A percentile compares a stretch with the other conserved stretches of the same genome.
These are phyloP conservation scores for Termitomyces heimii DNA, from an alignment of 768 basidiomycete genomes.

Conservation along the genomic window DNA sequence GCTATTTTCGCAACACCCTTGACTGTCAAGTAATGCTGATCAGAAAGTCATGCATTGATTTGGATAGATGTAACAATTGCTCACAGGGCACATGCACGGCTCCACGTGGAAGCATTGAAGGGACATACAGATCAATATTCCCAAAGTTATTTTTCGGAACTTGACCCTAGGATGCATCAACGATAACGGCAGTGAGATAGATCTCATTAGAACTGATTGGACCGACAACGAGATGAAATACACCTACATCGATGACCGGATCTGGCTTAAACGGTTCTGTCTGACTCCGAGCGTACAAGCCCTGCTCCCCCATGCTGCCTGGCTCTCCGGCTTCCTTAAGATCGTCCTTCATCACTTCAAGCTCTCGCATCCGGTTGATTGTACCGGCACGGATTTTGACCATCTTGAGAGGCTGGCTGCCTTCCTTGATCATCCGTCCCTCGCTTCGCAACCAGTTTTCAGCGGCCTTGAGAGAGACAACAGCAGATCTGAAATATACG, in stretches of 20 bases:
- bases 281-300: conserved; percentile 79
- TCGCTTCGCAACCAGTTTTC: conserved; percentile 91
- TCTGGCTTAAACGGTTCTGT: conserved; percentile 77
- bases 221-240: conserved; percentile 2
- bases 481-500: conserved; percentile 81
- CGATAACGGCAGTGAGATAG: background rate
- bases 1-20: conserved; percentile 90
- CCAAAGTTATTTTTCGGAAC: conserved; percentile 96
- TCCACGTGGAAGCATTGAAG: conserved; percentile 89
- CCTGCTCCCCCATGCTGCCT: conserved; percentile 51
- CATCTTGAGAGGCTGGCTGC: conserved; percentile 84
- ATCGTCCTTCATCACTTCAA: conserved; percentile 41
- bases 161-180: conserved; percentile 55
- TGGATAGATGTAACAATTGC: conserved; percentile 19
- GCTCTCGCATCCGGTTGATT: conserved; percentile 66
- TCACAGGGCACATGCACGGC: conserved; percentile 87
- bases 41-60: background rate
- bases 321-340: conserved; percentile 32
- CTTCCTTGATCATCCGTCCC: conserved; percentile 66
- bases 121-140: conserved; percentile 93
- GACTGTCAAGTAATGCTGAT: conserved; percentile 33
- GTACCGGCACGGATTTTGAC: conserved; percentile 84
- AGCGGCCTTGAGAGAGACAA: conserved; percentile 82
- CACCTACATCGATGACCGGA: conserved; percentile 77
- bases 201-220: background rate